Percentiles rank a stretch among this genome's conserved stretches.
Evolutionary conservation across 163 green algal genomes (phyloP).

Genomic region (Scenedesmus sp.): DNA sequence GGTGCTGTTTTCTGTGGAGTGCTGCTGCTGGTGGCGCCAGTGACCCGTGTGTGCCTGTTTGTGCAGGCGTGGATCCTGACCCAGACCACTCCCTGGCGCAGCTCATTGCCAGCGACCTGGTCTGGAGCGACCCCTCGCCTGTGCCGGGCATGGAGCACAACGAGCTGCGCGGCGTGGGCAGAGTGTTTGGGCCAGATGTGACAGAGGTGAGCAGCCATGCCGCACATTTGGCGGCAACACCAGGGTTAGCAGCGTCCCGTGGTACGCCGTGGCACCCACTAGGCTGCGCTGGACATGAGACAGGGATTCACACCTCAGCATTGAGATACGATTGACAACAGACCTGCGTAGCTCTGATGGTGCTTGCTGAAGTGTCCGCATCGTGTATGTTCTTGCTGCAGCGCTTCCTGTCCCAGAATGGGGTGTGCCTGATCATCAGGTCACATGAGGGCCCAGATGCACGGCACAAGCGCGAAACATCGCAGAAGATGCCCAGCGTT

Average conservation of each 20-base stretch:
- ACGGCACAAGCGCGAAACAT: slow-evolving; percentile 58
- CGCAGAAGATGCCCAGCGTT: slow-evolving; percentile 61
- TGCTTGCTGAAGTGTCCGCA: not conserved
- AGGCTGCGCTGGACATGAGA: not conserved
- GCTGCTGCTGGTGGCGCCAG: not conserved
- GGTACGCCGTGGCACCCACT: not conserved
- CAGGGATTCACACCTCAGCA: not conserved
- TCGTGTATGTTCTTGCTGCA: slow-evolving; percentile 44
- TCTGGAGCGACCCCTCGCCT: slow-evolving; percentile 94
- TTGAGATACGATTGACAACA: not conserved
- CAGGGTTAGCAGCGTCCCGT: not conserved
- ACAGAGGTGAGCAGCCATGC: slow-evolving; percentile 78
- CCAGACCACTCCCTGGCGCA: slow-evolving; percentile 44
- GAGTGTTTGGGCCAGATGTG: slow-evolving; percentile 96
- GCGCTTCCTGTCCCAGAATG: slow-evolving; percentile 86
- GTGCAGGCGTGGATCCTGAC: slow-evolving; percentile 83
- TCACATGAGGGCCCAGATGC: slow-evolving; percentile 98
- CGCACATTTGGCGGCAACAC: not conserved
- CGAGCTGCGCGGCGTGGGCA: slow-evolving; percentile 87
- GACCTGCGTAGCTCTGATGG: not conserved
- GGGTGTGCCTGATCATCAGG: slow-evolving; percentile 90
- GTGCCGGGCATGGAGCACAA: slow-evolving; percentile 85
- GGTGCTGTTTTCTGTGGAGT: not conserved
- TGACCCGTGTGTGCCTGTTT: not conserved
- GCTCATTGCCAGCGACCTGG: slow-evolving; percentile 87